phyloP scores from a whole-genome alignment of 225 moss, liverwort and hornwort species.

The Asterella californica region DNA sequence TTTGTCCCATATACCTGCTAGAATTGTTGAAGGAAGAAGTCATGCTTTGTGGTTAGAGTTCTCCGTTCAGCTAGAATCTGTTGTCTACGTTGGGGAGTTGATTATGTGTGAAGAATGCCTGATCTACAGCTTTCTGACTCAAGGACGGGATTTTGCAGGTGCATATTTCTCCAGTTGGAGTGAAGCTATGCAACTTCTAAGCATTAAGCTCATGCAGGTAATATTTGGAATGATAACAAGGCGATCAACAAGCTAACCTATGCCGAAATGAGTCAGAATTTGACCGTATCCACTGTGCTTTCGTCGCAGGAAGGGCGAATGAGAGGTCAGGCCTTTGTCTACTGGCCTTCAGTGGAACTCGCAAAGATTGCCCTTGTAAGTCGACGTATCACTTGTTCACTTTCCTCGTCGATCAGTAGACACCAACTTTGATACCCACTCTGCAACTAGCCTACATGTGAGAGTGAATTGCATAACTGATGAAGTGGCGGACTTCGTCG shows the following conservation, averaged over 20 bases:
- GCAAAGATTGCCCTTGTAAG: slow-evolving; percentile 79
- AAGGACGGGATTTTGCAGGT: slow-evolving; percentile 41
- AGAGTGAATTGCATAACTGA: too few species aligned
- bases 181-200: slow-evolving; percentile 63
- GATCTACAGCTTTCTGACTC: background rate
- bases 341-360: slow-evolving; percentile 74
- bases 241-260: background rate
- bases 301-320: slow-evolving; percentile 83
- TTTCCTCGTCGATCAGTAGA: background rate
- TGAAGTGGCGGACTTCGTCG: too few species aligned
- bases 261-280: background rate
- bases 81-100: background rate
- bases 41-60: background rate
- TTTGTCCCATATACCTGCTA: background rate
- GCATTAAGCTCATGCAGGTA: slow-evolving; percentile 96
- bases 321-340: slow-evolving; percentile 97
- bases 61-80: background rate
- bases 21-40: too few species aligned
- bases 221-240: background rate
- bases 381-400: background rate
- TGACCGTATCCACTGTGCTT: background rate
- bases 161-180: slow-evolving; percentile 69
- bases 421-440: background rate
- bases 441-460: too few species aligned
- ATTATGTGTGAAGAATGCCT: background rate